Percentiles rank a stretch among this genome's conserved stretches.
These are phyloP conservation scores for Epichloe festucae DNA, from an alignment of 2,329 filamentous ascomycete species.

Conservation along the genomic window DNA sequence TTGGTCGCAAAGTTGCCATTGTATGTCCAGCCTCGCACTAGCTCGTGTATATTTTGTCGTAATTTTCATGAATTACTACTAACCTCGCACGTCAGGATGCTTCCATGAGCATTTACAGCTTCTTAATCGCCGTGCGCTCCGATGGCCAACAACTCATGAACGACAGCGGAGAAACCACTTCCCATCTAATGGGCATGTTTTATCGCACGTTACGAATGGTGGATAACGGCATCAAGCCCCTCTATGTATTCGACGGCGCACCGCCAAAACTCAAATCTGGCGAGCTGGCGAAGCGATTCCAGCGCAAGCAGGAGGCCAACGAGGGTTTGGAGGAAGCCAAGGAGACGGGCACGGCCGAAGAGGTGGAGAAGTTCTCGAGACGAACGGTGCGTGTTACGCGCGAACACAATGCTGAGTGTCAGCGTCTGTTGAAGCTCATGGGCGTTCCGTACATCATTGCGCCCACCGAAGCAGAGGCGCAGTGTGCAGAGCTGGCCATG, in stretches of 20 bases:
- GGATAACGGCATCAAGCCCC: conserved; percentile 95
- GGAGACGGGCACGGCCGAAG: conserved; percentile 89
- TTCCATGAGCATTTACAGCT: conserved; percentile 99
- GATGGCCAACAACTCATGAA: conserved; percentile 94
- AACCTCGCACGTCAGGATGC: conserved; percentile 19
- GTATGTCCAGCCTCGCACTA: conserved; percentile 37
- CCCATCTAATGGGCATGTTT: conserved; percentile 98
- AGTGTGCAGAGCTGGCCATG: conserved; percentile 79
- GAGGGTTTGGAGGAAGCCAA: conserved; percentile 90
- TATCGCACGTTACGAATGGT: conserved; percentile 97
- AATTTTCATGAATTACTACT: background rate
- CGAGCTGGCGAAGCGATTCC: conserved; percentile 89
- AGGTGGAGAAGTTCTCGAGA: conserved; percentile 95
- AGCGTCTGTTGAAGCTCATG: conserved; percentile 84
- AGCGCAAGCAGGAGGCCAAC: conserved; percentile 83
- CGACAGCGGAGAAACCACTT: conserved; percentile 91
- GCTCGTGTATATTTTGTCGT: background rate
- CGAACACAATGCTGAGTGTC: conserved; percentile 93
- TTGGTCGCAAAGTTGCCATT: conserved; percentile 95
- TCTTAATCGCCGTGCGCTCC: conserved; percentile 92
- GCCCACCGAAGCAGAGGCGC: conserved; percentile 92
- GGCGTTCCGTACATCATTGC: conserved; percentile 91
- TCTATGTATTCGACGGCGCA: conserved; percentile 95
- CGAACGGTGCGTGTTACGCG: conserved; percentile 88
- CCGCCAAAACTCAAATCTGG: conserved; percentile 96